A percentile compares a stretch with the other conserved stretches of the same genome.
Conservation (phyloP, 2,329 filamentous ascomycete genomes). For the Escovopsis sp. region DNA sequence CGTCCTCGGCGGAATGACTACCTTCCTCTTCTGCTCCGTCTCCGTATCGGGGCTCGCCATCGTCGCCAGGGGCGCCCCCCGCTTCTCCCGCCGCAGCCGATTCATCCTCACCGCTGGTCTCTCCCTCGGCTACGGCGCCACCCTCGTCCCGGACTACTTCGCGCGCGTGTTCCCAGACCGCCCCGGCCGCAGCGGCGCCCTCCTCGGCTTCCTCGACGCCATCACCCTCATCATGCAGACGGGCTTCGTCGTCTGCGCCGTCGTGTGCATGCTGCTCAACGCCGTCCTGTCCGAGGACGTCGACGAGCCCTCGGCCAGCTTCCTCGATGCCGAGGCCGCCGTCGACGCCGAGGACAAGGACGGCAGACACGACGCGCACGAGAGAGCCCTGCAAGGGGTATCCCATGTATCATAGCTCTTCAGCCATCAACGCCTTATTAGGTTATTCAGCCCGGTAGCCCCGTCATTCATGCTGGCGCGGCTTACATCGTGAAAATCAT, state of each 20-base stretch:
- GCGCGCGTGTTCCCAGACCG: conserved; percentile 55
- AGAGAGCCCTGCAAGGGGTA: too few relatives aligned
- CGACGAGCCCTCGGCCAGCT: conserved; percentile 34
- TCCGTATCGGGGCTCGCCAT: conserved; percentile 67
- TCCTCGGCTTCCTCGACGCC: conserved; percentile 62
- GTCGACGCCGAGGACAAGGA: too few relatives aligned
- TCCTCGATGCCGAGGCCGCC: too few relatives aligned
- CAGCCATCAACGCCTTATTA: too few relatives aligned
- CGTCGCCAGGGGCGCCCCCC: conserved; percentile 47
- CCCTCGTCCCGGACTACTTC: conserved; percentile 54
- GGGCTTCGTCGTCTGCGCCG: conserved; percentile 60
- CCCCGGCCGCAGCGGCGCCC: conserved; percentile 47
- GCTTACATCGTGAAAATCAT: too few relatives aligned
- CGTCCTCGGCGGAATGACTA: conserved; percentile 59
- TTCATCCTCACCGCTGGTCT: conserved; percentile 69
- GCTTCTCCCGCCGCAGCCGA: conserved; percentile 62
- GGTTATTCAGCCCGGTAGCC: too few relatives aligned
- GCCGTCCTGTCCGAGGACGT: conserved; percentile 57
- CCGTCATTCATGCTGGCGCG: too few relatives aligned
- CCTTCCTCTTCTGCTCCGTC: conserved; percentile 66
- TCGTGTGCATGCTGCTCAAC: conserved; percentile 61
- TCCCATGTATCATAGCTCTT: too few relatives aligned
- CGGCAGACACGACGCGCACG: too few relatives aligned
- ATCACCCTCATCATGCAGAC: conserved; percentile 61
- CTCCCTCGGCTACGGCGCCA: conserved; percentile 58